Percentiles rank a stretch among this genome's conserved stretches.
Conservation (phyloP, 768 basidiomycete genomes). For the Melanogaster broomeanus region DNA sequence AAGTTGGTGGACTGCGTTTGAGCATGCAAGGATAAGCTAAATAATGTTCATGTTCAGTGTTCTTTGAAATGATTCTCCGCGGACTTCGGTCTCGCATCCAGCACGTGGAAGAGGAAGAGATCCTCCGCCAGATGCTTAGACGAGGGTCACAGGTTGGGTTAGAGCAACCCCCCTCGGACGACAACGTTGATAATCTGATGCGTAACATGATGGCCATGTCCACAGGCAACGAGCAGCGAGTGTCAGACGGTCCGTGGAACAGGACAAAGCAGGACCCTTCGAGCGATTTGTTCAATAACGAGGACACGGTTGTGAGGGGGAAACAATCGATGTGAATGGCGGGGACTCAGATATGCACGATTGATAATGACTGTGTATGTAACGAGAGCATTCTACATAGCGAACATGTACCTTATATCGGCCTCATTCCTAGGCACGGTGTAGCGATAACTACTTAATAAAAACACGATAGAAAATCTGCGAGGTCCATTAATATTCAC, state of each 20-base stretch:
- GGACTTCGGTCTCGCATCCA: slow-evolving; percentile 39
- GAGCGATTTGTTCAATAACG: slow-evolving; percentile 22
- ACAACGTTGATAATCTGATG: slow-evolving; percentile 43
- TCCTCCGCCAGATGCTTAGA: slow-evolving; percentile 40
- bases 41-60: slow-evolving; percentile 23
- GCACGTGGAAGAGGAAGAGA: slow-evolving; percentile 45
- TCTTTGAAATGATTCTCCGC: slow-evolving; percentile 39
- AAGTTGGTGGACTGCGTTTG: slow-evolving; percentile 29
- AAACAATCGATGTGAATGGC: slow-evolving; percentile 22
- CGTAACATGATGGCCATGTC: slow-evolving; percentile 38
- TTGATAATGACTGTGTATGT: background rate
- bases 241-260: slow-evolving; percentile 34
- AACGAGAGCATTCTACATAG: background rate
- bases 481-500: slow-evolving; percentile 26
- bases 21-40: slow-evolving; percentile 1
- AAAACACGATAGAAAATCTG: background rate
- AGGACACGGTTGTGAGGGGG: slow-evolving; percentile 26
- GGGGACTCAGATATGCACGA: background rate
- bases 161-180: slow-evolving; percentile 37
- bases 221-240: slow-evolving; percentile 10
- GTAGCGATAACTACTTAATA: background rate
- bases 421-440: background rate
- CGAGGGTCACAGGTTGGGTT: slow-evolving; percentile 37
- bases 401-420: background rate
- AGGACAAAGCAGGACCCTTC: slow-evolving; percentile 6